A percentile compares a stretch with the other conserved stretches of the same genome.
These are phyloP conservation scores for Eragrostis curvula DNA, from an alignment of 176 grass and related monocot genomes.

Conservation along the genomic window DNA sequence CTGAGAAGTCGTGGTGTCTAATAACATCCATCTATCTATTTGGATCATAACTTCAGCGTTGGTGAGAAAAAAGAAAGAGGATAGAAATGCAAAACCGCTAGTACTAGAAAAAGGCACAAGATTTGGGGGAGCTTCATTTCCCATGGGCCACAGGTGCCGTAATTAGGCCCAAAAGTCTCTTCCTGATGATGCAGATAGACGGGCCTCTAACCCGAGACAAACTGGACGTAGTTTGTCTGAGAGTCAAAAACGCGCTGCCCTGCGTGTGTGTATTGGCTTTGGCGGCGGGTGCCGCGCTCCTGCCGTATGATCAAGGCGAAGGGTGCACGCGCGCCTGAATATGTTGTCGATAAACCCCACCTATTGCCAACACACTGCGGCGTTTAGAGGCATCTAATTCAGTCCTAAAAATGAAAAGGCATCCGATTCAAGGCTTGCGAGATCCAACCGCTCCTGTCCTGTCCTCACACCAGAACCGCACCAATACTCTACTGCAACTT, in stretches of 20 bases:
- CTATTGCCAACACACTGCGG: not conserved
- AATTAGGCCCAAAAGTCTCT: not conserved
- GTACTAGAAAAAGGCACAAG: too few species aligned
- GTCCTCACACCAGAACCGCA: not conserved
- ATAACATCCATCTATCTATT: too few species aligned
- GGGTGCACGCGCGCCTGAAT: not conserved
- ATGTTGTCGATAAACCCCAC: not conserved
- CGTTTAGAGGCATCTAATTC: not conserved
- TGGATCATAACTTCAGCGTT: too few species aligned
- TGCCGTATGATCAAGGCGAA: not conserved
- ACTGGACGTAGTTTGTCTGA: not conserved
- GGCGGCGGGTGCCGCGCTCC: not conserved
- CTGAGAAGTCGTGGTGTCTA: too few species aligned
- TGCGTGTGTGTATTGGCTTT: not conserved
- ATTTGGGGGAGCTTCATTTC: not conserved
- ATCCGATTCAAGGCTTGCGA: not conserved
- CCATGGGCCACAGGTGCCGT: not conserved
- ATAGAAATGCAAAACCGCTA: too few species aligned
- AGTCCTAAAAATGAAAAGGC: not conserved
- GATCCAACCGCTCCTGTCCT: slow-evolving; percentile 15
- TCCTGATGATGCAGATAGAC: not conserved
- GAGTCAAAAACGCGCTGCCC: not conserved
- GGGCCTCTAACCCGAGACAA: not conserved
- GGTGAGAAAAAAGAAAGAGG: too few species aligned
- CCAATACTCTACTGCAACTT: slow-evolving; percentile 27